Evolutionary conservation across 208 protist species (phyloP), one percentile per base, ranked within the genome.

Genomic region (Sergeia podlipaevii): DNA sequence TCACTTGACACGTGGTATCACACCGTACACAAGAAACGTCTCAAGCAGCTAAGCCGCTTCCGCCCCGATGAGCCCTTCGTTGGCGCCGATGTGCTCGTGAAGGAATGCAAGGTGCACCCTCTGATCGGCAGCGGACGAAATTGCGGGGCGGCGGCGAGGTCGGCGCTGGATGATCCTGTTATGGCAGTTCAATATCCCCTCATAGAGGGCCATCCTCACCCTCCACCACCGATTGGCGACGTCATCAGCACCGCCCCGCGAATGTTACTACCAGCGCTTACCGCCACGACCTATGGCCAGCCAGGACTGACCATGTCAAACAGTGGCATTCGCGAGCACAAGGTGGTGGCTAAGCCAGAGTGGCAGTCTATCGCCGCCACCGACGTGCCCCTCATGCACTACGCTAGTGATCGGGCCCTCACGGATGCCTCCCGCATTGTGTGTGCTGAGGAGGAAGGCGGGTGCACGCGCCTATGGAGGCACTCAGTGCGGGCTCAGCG

Each of bases 361-460:
- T 89, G 80, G 80, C 75, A 85, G 53, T 45, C 49, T 36, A 61
- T 89, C 51, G 61, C 80, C 7, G 68, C 65, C 5, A 69, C 73
- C 3, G 80, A 89, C 42, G 57, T 77, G 18, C 70, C 65, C 1
- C 53, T 85, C 18, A 50, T 81, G 30, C 73, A 85, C 37, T 77
- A 89, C 64, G 50, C 65, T 2, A 70, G 54, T 4, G 80, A 89
- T 54, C 45, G 72, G 28, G 68, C 58, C 24, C 20, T 20, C 23
- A 29, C 27, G 28, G 42, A 33, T 1, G 33, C 48, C 0, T 0
- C 27, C 2, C 33, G 59, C 0, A 46, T 43, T 0, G 72, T 81
- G 10, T 41, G 37, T 7, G 60, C 61, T 2, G 41, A 50, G 4
- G 73, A 80, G 36, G 80, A 88, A 53, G 70, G 78, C 13, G 65